These are phyloP conservation scores for Suillus clintonianus DNA, from an alignment of 768 basidiomycete species.

Conservation along the genomic window DNA sequence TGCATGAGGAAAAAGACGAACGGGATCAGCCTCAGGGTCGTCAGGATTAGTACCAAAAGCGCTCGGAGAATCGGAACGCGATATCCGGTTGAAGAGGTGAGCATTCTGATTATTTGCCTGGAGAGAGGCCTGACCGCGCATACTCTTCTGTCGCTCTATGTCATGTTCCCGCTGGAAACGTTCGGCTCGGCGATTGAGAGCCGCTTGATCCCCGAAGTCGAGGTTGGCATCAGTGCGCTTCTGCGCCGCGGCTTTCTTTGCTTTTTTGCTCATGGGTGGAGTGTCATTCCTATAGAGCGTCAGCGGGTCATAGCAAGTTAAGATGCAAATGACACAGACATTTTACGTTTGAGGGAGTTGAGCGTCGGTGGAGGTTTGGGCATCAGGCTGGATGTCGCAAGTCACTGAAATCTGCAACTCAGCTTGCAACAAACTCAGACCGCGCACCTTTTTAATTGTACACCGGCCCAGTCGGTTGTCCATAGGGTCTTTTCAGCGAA, in stretches of 20 bases:
- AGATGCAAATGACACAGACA: constrained; percentile 41
- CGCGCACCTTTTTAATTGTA: constrained; percentile 81
- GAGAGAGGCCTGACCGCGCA: constrained; percentile 37
- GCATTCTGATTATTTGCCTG: constrained; percentile 51
- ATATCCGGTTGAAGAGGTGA: constrained; percentile 53
- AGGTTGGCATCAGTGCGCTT: constrained; percentile 36
- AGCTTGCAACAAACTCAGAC: constrained; percentile 2
- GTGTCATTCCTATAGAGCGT: constrained; percentile 39
- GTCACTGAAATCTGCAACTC: constrained; percentile 21
- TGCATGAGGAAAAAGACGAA: constrained; percentile 36
- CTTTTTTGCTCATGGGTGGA: constrained; percentile 54
- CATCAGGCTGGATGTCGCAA: constrained; percentile 45
- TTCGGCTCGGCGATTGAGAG: constrained; percentile 76
- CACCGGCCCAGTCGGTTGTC: constrained; percentile 92
- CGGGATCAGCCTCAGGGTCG: constrained; percentile 74
- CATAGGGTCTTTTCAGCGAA: constrained; percentile 82
- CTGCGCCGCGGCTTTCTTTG: constrained; percentile 55
- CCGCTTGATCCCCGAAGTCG: constrained; percentile 66
- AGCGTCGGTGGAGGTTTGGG: constrained; percentile 59
- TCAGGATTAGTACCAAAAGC: constrained; percentile 50
- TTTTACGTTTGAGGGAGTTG: constrained; percentile 68
- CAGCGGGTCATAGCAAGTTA: constrained; percentile 3
- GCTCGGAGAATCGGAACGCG: constrained; percentile 48
- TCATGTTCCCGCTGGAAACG: constrained; percentile 92
- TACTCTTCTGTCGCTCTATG: constrained; percentile 68